Base-by-base conservation (phyloP, 2,329 filamentous ascomycete genomes). In the Myotisia sp. region DNA sequence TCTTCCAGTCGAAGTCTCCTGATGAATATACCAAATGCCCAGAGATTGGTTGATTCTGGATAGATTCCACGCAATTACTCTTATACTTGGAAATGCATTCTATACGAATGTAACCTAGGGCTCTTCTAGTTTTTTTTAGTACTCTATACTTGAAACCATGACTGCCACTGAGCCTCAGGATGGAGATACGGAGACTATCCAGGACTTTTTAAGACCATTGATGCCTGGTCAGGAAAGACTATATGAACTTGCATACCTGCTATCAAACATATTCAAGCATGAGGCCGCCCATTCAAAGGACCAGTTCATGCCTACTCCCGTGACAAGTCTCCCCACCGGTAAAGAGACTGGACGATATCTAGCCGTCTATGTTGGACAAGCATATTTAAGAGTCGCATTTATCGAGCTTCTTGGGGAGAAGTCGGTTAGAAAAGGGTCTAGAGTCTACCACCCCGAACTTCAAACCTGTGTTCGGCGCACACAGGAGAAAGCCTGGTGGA, bases 401-500 rank as follows among this genome's bases (percentile, higher is more conserved):
- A 64, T 69, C 33, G 64, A 69, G 29, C 46, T 69, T 2, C 42
- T 60, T 6, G 57, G 56, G 6, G 26, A 5, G 50, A 56, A 30
- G 18, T 28, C 12, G 36, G 38, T 9, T 43, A 44, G 19, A 44
- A 45, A 23, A 38, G 46, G 30, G 44, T 49, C 12, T 48, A 52
- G 12, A 52, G 47, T 12, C 49, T 51, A 37, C 12, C 22, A 12
- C 22, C 10, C 32, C 9, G 32, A 24, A 8, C 6, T 22, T 7
- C 49, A 40, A 54, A 66, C 59, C 5, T 65, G 65, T 30, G 61
- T 79, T 21, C 63, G 63, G 21, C 64, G 75, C 27, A 67, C 70
- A 3, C 58, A 81, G 37, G 79, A 85, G 51, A 76, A 67, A 42
- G 71, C 71, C 34, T 85, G 79, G 79, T 71, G 77, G 4, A 85